Conservation (phyloP, 2,329 filamentous ascomycete species). For the Lojkania enalia region DNA sequence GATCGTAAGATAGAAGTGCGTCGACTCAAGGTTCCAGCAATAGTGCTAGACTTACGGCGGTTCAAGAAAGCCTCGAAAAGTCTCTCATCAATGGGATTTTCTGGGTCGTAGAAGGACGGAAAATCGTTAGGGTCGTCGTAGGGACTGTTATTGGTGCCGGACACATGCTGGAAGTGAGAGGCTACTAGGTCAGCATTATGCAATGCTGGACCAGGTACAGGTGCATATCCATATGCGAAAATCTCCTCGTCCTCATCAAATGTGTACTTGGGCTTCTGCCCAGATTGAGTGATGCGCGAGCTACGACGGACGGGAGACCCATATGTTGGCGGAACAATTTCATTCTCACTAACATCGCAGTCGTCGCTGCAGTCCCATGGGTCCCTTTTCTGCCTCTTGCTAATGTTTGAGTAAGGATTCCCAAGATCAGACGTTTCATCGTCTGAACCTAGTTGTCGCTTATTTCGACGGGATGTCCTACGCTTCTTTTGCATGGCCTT, state of each 20-base stretch:
- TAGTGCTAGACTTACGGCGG: background rate
- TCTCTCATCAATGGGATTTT: too few species aligned
- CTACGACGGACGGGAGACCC: background rate
- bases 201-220: background rate
- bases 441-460: background rate
- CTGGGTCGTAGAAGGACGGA: too few species aligned
- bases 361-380: slow-evolving; percentile 2
- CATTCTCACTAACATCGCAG: background rate
- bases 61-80: too few species aligned
- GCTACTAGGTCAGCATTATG: background rate
- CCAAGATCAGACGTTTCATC: background rate
- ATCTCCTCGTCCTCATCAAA: too few species aligned
- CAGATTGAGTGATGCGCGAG: too few species aligned
- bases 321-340: background rate
- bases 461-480: background rate
- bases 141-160: background rate
- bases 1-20: background rate
- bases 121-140: background rate
- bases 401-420: background rate
- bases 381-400: background rate
- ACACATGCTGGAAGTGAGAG: background rate
- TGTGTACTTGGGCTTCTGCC: too few species aligned
- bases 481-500: background rate
- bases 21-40: background rate
- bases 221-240: background rate